Base-by-base conservation (phyloP, 768 basidiomycete species). In the Collybia sordida region DNA sequence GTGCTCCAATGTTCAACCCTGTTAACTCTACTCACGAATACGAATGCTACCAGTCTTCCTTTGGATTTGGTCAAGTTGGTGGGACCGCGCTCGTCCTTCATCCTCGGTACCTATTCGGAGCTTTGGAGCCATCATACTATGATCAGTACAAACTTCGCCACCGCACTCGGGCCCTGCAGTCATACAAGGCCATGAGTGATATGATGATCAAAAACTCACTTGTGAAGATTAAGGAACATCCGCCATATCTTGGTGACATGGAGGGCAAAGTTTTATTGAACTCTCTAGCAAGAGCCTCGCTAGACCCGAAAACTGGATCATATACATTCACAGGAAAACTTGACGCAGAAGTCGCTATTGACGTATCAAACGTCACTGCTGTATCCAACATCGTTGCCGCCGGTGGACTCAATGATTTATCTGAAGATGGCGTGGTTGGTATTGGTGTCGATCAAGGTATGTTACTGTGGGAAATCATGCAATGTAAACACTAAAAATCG, bases 21-120 rank as follows among this genome's bases (percentile, higher is more conserved):
- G 3, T n/a, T n/a, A 25, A 3, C 4, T 22, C 3, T 25, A 6
- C 45, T 50, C 48, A 41, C 49, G 57, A 42, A 58, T 23, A 17
- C n/a, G n/a, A 23, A n/a, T 57, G n/a, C n/a, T n/a, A n/a, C 21
- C 56, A 92, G 85, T 94, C 93, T 1, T 94, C 92, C 12, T 96
- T 96, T 70, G 96, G 97, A 55, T 98, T 98, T 75, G 95, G 97
- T 60, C 97, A 98, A 81, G 96, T 98, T 54, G 97, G 97, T 46
- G 97, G 97, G 47, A 90, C 85, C 49, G 90, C 86, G 38, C 79
- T 95, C 56, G 75, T 98, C 60, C 64, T 98, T 43, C 87, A 98
- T 66, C 95, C 97, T 54, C 88, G 92, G 57, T 92, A 91, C 72
- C 79, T 97, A 55, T 85, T 95, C 55, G 96, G 88, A 35, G 78